Evolutionary conservation across 352 stramenopile species (phyloP).

Genomic region (Phytophthora citrophthora): DNA sequence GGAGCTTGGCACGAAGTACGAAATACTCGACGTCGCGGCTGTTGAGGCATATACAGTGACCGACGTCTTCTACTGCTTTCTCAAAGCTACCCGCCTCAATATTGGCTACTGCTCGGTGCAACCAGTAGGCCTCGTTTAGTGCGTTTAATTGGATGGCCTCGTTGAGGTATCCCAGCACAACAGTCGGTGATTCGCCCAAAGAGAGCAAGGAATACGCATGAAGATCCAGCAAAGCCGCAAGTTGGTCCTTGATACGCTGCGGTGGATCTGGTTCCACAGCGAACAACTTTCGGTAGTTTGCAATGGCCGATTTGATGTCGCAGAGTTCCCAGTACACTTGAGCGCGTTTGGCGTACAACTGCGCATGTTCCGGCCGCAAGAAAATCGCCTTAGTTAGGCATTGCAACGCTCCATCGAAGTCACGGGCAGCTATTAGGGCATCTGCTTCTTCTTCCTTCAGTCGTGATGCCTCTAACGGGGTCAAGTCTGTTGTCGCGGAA

Average conservation of each 20-base stretch:
- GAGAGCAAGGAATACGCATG: slow-evolving; percentile 75
- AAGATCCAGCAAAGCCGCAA: slow-evolving; percentile 74
- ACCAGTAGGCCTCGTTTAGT: slow-evolving; percentile 76
- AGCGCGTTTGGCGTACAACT: slow-evolving; percentile 70
- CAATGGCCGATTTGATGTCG: slow-evolving; percentile 83
- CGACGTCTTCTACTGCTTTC: slow-evolving; percentile 77
- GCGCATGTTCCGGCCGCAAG: slow-evolving; percentile 54
- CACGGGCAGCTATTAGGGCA: slow-evolving; percentile 26
- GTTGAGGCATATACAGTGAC: slow-evolving; percentile 85
- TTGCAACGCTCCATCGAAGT: slow-evolving; percentile 57
- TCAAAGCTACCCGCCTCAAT: slow-evolving; percentile 68
- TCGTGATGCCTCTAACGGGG: slow-evolving; percentile 53
- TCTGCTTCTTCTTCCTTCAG: slow-evolving; percentile 59
- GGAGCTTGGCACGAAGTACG: slow-evolving; percentile 80
- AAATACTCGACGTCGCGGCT: slow-evolving; percentile 81
- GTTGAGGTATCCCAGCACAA: slow-evolving; percentile 72
- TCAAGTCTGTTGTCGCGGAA: slow-evolving; percentile 42
- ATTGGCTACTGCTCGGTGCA: slow-evolving; percentile 76
- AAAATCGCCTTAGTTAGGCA: slow-evolving; percentile 83
- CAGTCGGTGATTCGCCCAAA: slow-evolving; percentile 53
- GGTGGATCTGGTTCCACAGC: slow-evolving; percentile 57
- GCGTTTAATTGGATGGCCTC: slow-evolving; percentile 80
- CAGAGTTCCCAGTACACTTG: slow-evolving; percentile 77
- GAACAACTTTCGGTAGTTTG: slow-evolving; percentile 81
- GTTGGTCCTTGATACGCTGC: slow-evolving; percentile 79